Conservation (phyloP, 2,329 filamentous ascomycete genomes). For the Colletotrichum neosansevieriae region DNA sequence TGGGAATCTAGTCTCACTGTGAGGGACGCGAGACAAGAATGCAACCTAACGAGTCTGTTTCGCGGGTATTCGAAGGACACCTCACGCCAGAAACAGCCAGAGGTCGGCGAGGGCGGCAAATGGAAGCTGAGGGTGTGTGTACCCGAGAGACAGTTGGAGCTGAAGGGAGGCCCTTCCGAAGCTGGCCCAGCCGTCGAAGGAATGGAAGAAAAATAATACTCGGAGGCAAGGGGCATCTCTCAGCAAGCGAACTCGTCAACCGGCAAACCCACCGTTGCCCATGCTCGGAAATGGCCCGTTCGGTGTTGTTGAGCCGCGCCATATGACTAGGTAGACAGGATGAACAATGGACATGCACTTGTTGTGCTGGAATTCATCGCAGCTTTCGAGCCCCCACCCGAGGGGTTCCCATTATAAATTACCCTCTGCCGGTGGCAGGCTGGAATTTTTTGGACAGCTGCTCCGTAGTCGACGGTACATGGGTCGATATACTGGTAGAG, state of each 20-base stretch:
- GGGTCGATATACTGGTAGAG: slow-evolving; percentile 27
- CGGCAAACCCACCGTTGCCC: slow-evolving; percentile 11
- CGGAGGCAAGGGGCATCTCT: slow-evolving; percentile 32
- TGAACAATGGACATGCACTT: slow-evolving; percentile 22
- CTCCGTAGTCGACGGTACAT: slow-evolving; percentile 30
- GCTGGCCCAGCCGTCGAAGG: slow-evolving; percentile 11
- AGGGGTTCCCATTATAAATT: slow-evolving; percentile 23
- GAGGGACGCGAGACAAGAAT: slow-evolving; percentile 28
- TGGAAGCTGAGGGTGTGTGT: slow-evolving; percentile 2
- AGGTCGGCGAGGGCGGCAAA: slow-evolving; percentile 5
- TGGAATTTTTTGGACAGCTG: slow-evolving; percentile 22
- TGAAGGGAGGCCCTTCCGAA: slow-evolving; percentile 16
- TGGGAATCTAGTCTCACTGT: slow-evolving; percentile 19
- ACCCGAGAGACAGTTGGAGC: slow-evolving; percentile 21
- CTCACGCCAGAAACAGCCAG: slow-evolving; percentile 13
- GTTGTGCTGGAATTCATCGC: slow-evolving; percentile 27
- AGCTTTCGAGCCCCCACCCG: slow-evolving; percentile 28
- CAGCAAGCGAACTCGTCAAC: slow-evolving; percentile 27
- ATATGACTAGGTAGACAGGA: slow-evolving; percentile 1
- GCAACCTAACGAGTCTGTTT: slow-evolving; percentile 35
- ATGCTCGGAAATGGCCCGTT: slow-evolving; percentile 34
- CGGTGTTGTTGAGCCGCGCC: slow-evolving; percentile 20
- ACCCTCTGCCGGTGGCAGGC: slow-evolving; percentile 32
- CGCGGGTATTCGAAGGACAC: slow-evolving; percentile 23
- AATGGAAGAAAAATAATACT: slow-evolving; percentile 35